phyloP scores from a whole-genome alignment of 2,329 filamentous ascomycete genomes.

The Trichoderma cornu-damae region DNA sequence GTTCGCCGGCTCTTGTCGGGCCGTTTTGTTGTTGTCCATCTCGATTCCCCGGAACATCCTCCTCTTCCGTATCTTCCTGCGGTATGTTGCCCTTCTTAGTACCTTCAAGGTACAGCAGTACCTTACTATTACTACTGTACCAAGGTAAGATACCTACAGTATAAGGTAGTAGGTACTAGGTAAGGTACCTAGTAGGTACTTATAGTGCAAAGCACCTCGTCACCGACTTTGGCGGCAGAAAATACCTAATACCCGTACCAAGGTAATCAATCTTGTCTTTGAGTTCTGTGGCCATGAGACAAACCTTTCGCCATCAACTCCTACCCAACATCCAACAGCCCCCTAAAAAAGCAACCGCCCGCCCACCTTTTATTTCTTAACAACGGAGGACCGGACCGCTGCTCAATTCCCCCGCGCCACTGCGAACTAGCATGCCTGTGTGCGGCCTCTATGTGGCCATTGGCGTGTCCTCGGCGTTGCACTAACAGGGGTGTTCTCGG shows the following conservation, averaged over 20 bases:
- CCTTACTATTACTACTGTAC: too few species aligned
- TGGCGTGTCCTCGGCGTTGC: not conserved
- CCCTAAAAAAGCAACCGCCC: not conserved
- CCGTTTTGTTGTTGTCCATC: not conserved
- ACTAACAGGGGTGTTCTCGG: constrained; percentile 6
- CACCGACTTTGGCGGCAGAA: not conserved
- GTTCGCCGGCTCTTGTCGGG: not conserved
- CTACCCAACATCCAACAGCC: not conserved
- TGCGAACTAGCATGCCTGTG: constrained; percentile 1
- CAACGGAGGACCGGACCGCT: not conserved
- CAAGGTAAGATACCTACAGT: too few species aligned
- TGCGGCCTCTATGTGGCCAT: constrained; percentile 5
- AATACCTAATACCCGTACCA: too few species aligned
- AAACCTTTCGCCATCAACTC: too few species aligned
- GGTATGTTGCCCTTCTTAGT: too few species aligned
- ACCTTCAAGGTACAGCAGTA: too few species aligned
- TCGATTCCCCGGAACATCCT: not conserved
- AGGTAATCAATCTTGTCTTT: not conserved
- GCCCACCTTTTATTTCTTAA: not conserved
- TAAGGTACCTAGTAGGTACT: too few species aligned
- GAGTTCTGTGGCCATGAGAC: too few species aligned
- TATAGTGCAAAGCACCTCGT: too few species aligned
- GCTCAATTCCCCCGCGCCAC: constrained; percentile 7
- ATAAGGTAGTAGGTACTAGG: too few species aligned
- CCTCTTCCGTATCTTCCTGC: constrained; percentile 3